Base-by-base conservation (phyloP, 441 rosid species). In the Theobroma grandiflorum region DNA sequence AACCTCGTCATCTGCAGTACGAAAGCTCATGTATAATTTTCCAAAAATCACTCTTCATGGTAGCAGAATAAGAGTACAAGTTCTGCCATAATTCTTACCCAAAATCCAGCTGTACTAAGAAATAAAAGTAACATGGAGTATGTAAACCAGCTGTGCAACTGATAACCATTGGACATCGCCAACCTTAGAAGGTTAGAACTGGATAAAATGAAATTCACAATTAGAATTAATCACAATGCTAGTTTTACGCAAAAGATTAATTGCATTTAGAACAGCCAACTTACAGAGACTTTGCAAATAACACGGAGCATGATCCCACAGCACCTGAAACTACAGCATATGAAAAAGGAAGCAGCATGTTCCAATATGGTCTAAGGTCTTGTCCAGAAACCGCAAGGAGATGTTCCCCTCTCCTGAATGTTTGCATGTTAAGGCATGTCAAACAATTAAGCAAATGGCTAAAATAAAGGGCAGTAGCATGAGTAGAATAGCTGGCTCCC, bases 261-360 rank as follows among this genome's bases (percentile, higher is more conserved):
- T 15, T 8, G 49, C 40, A 76, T 66, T 65, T 47, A 12, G 43
- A 77, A 58, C 38, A 71, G 74, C 80, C 50, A 74, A 89, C 98
- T 90, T 86, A 96, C 98, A 96, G 94, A 72, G 99, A 96, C 90
- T 96, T 96, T 78, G 99, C 99, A 76, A 95, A 96, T 85, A 96
- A 86, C 78, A 96, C 99, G 15, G 99, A 96, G 89, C 92, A 95
- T 67, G 99, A 95, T 79, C 99, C 99, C 78, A 95, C 85, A 57
- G 99, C 99, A 53, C 99, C 99, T 1, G 99, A 96, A 78, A 96
- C 99, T 78, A 93, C 85, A 68, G 99, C 99, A 84, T 93, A 96
- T 5, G 99, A 95, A 86, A 96, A 95, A 61, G 99, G 99, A 85
- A 94, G 94, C 78, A 96, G 82, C 92, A 88, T 89, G 37, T 87